phyloP scores from a whole-genome alignment of 331 rosid genomes.

The Malus hybrid region DNA sequence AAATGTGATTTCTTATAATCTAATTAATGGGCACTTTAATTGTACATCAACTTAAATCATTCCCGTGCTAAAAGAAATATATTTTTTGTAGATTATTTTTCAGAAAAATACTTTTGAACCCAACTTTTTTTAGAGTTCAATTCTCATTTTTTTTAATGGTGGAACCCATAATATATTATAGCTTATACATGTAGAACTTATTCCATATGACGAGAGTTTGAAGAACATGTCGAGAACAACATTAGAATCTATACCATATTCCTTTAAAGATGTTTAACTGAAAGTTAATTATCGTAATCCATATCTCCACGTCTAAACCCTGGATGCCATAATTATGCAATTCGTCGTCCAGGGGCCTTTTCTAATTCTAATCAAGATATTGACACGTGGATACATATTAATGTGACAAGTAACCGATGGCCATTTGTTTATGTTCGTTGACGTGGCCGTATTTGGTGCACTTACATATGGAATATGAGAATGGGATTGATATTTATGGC shows the following conservation, averaged over 20 bases:
- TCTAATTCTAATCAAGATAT: not conserved
- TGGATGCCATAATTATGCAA: not conserved
- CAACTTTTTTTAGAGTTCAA: not conserved
- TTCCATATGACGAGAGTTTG: not conserved
- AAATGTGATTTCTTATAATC: too few relatives aligned
- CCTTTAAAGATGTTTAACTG: not conserved
- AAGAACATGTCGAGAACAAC: too few relatives aligned
- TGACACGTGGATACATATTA: not conserved
- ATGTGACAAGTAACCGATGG: not conserved
- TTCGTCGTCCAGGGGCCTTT: too few relatives aligned
- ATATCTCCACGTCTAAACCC: not conserved
- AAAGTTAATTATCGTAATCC: constrained; percentile 4
- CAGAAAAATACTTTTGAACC: not conserved
- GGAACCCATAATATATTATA: not conserved
- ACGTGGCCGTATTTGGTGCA: not conserved
- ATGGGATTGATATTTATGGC: not conserved
- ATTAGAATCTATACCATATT: not conserved
- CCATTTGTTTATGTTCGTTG: not conserved
- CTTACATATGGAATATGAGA: too few relatives aligned
- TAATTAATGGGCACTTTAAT: too few relatives aligned
- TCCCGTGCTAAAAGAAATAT: too few relatives aligned
- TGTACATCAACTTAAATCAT: too few relatives aligned
- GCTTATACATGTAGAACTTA: not conserved
- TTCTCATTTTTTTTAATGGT: not conserved
- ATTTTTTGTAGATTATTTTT: too few relatives aligned